A percentile compares a stretch with the other conserved stretches of the same genome.
Conservation (phyloP, 768 basidiomycete species). For the Phlegmacium glaucopus region DNA sequence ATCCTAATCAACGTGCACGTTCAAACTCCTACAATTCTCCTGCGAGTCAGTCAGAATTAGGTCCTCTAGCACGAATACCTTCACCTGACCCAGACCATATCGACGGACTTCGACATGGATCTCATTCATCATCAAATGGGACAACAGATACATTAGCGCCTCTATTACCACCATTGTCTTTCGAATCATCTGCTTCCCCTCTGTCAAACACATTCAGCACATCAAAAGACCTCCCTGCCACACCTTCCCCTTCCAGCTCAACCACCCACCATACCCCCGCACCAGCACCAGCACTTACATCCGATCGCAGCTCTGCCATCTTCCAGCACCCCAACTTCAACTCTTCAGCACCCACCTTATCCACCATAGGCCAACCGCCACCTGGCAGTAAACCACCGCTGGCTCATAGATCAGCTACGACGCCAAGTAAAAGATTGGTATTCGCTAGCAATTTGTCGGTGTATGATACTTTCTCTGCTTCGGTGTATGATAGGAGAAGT, state of each 20-base stretch:
- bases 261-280: slow-evolving; percentile 25
- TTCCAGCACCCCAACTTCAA: slow-evolving; percentile 83
- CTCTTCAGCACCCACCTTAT: slow-evolving; percentile 87
- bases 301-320: slow-evolving; percentile 44
- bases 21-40: slow-evolving; percentile 81
- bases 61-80: slow-evolving; percentile 80
- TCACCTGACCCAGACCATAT: slow-evolving; percentile 84
- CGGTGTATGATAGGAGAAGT: slow-evolving; percentile 90
- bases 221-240: slow-evolving; percentile 36
- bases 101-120: slow-evolving; percentile 72
- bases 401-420: slow-evolving; percentile 71
- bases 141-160: slow-evolving; percentile 40
- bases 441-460: slow-evolving; percentile 93
- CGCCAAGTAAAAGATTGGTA: slow-evolving; percentile 66
- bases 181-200: slow-evolving; percentile 38
- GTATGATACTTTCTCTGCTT: slow-evolving; percentile 92
- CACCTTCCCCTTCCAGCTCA: slow-evolving; percentile 25
- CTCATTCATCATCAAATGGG: slow-evolving; percentile 47
- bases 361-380: slow-evolving; percentile 38
- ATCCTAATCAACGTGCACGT: slow-evolving; percentile 50
- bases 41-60: slow-evolving; percentile 51
- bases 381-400: slow-evolving; percentile 42
- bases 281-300: slow-evolving; percentile 35
- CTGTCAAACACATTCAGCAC: slow-evolving; percentile 27
- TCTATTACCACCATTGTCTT: slow-evolving; percentile 64